Conservation (phyloP, 257 asterid genomes). For the Avicennia marina region DNA sequence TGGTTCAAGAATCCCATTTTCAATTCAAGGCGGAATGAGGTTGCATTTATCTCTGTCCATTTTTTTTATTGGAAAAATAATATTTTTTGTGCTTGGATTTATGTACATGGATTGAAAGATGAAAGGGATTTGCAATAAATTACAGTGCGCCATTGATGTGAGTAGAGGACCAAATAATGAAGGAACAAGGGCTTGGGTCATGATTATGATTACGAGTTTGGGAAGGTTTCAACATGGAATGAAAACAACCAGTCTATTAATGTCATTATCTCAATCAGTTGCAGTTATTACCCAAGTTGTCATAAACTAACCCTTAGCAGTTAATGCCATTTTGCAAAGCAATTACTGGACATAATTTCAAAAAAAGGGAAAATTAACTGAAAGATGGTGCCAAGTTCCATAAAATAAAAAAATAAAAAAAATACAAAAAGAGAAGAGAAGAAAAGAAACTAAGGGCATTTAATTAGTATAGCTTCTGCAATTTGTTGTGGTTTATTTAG, state of each 20-base stretch:
- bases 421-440: no score
- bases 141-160: no score
- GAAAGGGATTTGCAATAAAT: no score
- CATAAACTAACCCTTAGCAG: not conserved
- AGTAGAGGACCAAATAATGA: slow-evolving; percentile 5
- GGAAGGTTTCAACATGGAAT: not conserved
- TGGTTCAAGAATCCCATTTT: no score
- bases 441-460: not conserved
- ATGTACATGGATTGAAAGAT: no score
- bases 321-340: not conserved
- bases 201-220: not conserved
- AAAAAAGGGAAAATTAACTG: not conserved
- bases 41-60: no score
- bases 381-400: not conserved
- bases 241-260: not conserved
- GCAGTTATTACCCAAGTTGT: not conserved
- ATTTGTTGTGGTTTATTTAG: not conserved
- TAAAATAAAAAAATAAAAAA: no score
- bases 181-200: not conserved
- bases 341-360: not conserved
- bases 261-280: not conserved
- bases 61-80: no score
- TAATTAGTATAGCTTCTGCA: not conserved
- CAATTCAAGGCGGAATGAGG: no score
- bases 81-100: no score